A percentile compares a stretch with the other conserved stretches of the same genome.
Evolutionary conservation across 176 grass and related monocot species (phyloP).

Genomic region (Cenchrus fungigraminus): DNA sequence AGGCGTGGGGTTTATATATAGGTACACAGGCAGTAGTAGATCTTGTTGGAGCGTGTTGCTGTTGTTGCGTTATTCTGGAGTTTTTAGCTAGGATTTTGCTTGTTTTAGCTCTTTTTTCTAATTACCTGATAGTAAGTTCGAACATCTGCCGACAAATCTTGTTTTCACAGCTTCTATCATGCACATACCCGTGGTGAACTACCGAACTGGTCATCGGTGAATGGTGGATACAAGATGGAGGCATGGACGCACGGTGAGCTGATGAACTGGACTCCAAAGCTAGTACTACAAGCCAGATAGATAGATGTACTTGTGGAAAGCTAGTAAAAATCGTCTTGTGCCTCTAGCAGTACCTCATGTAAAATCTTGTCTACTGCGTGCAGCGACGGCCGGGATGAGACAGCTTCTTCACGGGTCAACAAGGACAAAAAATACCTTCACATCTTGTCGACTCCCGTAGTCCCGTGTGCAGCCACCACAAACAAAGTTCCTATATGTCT

Average conservation of each 20-base stretch:
- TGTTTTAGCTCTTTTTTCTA: not conserved
- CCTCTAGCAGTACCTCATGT: not conserved
- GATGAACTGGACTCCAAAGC: not conserved
- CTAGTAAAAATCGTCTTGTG: no score
- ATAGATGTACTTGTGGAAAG: not conserved
- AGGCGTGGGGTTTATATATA: constrained; percentile 52
- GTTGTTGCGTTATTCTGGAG: not conserved
- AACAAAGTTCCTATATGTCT: not conserved
- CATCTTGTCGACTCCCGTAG: not conserved
- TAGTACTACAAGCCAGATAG: no score
- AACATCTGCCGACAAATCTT: not conserved
- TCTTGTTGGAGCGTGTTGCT: not conserved
- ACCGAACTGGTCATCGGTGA: not conserved
- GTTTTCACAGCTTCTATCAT: not conserved
- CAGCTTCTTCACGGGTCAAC: constrained; percentile 48
- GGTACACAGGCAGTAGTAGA: no score
- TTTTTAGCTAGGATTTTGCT: not conserved
- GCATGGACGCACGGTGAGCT: no score
- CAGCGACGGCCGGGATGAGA: constrained; percentile 9
- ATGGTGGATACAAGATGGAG: not conserved
- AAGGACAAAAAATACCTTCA: constrained; percentile 32
- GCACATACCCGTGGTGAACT: not conserved
- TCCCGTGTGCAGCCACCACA: not conserved
- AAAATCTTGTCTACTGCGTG: not conserved
- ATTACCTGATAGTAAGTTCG: not conserved